Evolutionary conservation across 2,329 filamentous ascomycete species (phyloP), one percentile per base, ranked within the genome.

Genomic region (Aspergillus fructus): DNA sequence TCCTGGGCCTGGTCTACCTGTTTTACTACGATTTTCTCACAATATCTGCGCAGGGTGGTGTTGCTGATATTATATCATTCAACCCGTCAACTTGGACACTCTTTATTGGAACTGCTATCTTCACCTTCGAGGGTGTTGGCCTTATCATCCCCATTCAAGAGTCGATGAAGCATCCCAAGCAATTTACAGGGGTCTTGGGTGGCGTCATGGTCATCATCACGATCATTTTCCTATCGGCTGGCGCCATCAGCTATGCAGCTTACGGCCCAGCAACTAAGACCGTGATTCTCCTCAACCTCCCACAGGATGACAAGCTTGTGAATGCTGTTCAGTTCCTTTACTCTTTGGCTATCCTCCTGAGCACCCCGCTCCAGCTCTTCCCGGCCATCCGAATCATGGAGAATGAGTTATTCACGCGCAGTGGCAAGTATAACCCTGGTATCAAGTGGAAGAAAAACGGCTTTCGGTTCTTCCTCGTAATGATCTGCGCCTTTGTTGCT

Each of bases 371-470:
- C 58, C 96, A 99, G 71, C 93, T 99, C 65, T 99, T 97, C 81
- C 94, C 94, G 0, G 94, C 94, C 43, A 97, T 99, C 68, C 89
- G 93, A 70, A 99, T 99, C 69, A 91, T 91, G 34, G 93, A 96
- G 76, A 96, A 96, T 66, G 91, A 92, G 64, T 82, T 97, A 6
- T 99, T 97, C 75, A 96, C 90, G 23, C 84, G 89, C 70, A 96
- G 92, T 61, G 93, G 94, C 66, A 99, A 99, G 77, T 96, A 97
- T 78, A 97, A 97, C 71, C 93, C 92, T 0, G 94, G 91, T 71
- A 96, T 99, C 81, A 99, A 99, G 80, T 99, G 94, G 94, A 90
- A 97, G 82, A 99, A 99, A 86, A 99, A 99, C 67, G 80, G 89
- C 34, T 99, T 96, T 80, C 89, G 94, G 54, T 99, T 97, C 81